These are phyloP conservation scores for Hypoxylon lenormandii DNA, from an alignment of 495 filamentous ascomycete genomes.

Conservation along the genomic window DNA sequence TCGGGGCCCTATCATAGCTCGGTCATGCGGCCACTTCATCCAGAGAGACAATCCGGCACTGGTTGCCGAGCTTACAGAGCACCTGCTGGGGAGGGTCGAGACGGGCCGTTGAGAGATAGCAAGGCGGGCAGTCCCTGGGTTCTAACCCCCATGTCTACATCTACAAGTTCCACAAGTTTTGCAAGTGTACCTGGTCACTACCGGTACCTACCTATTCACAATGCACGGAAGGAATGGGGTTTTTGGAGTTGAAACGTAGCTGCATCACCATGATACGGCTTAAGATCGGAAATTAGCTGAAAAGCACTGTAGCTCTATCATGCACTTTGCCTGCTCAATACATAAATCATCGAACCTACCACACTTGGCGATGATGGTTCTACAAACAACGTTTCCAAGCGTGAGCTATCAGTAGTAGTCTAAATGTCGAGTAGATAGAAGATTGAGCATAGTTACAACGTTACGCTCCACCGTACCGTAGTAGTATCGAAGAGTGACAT, in stretches of 20 bases:
- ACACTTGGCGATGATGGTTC: too few species aligned
- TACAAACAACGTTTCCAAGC: conserved; percentile 4
- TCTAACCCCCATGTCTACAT: neutral
- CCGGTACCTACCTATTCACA: too few species aligned
- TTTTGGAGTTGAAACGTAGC: too few species aligned
- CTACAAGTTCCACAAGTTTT: neutral
- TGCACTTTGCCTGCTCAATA: neutral
- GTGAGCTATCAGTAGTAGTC: neutral
- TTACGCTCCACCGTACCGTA: neutral
- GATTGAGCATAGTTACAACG: neutral
- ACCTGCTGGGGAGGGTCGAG: conserved; percentile 49
- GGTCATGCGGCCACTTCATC: conserved; percentile 71
- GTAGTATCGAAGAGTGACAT: conserved; percentile 2
- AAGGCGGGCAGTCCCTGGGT: neutral
- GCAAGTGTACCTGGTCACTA: too few species aligned
- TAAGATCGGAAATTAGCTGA: neutral
- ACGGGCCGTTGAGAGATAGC: neutral
- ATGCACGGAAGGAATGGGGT: too few species aligned
- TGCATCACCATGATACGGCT: too few species aligned
- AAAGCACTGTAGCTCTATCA: neutral
- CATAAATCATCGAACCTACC: neutral
- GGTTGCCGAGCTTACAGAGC: conserved; percentile 63
- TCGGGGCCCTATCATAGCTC: conserved; percentile 64
- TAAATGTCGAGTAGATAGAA: neutral
- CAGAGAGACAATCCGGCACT: conserved; percentile 71